Conservation (phyloP, 768 basidiomycete species). For the Amanita subjunquillea region DNA sequence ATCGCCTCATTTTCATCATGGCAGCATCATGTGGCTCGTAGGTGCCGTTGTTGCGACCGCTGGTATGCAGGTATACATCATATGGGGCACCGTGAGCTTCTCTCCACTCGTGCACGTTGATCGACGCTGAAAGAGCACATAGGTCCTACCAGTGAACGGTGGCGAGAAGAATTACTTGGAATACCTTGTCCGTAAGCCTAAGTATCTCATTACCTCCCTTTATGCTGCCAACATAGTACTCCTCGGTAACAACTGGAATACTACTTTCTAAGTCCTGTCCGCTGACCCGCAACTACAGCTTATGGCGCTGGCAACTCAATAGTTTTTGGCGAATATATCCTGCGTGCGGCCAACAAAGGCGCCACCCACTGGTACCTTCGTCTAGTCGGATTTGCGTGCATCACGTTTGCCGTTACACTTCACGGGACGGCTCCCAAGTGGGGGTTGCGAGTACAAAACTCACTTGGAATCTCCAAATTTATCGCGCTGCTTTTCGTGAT, state of each 20-base stretch:
- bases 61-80: constrained; percentile 66
- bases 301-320: constrained; percentile 32
- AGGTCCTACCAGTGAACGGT: constrained; percentile 52
- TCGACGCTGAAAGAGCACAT: neutral
- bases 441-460: constrained; percentile 51
- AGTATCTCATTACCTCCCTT: constrained; percentile 16
- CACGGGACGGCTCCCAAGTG: constrained; percentile 35
- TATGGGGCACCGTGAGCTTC: constrained; percentile 55
- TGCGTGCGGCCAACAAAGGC: constrained; percentile 23
- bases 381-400: constrained; percentile 23
- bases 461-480: constrained; percentile 51
- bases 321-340: constrained; percentile 14
- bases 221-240: constrained; percentile 40
- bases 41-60: constrained; percentile 55
- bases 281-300: neutral
- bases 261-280: neutral
- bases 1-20: constrained; percentile 19
- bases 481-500: constrained; percentile 34
- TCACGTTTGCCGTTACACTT: constrained; percentile 22
- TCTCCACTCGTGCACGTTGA: neutral
- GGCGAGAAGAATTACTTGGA: constrained; percentile 68
- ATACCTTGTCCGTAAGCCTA: constrained; percentile 46
- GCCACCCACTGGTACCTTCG: constrained; percentile 22
- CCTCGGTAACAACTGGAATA: constrained; percentile 19
- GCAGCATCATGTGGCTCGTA: constrained; percentile 50